Conservation (phyloP, 1,139 yeast species). For the Geotrichum phurueaensis region DNA sequence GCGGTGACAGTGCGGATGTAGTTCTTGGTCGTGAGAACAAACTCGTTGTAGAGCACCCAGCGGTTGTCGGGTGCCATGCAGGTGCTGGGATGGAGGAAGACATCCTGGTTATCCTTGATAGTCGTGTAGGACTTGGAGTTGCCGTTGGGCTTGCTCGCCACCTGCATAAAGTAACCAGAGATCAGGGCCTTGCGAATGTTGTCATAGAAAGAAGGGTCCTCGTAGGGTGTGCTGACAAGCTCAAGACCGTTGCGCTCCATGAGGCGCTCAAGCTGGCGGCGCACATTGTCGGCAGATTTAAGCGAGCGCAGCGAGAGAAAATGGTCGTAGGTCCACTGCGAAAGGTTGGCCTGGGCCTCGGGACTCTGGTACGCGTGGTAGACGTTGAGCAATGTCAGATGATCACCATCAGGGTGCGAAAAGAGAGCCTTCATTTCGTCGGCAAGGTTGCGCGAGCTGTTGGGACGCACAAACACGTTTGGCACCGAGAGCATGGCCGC, state of each 20-base stretch:
- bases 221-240: slow-evolving; percentile 62
- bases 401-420: slow-evolving; percentile 95
- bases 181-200: slow-evolving; percentile 81
- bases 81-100: slow-evolving; percentile 86
- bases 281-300: slow-evolving; percentile 74
- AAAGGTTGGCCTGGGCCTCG: slow-evolving; percentile 49
- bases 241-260: slow-evolving; percentile 79
- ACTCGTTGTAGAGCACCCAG: slow-evolving; percentile 92
- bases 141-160: slow-evolving; percentile 50
- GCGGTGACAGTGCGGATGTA: slow-evolving; percentile 93
- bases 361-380: slow-evolving; percentile 70
- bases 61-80: slow-evolving; percentile 80
- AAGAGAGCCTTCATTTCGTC: slow-evolving; percentile 85
- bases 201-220: slow-evolving; percentile 55
- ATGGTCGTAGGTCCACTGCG: slow-evolving; percentile 84
- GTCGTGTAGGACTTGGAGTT: slow-evolving; percentile 75
- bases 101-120: slow-evolving; percentile 93
- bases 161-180: slow-evolving; percentile 98
- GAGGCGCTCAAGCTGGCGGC: slow-evolving; percentile 73
- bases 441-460: slow-evolving; percentile 79
- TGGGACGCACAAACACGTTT: slow-evolving; percentile 89
- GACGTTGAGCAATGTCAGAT: slow-evolving; percentile 81
- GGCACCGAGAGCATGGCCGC: slow-evolving; percentile 93
- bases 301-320: slow-evolving; percentile 79
- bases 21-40: slow-evolving; percentile 87